These are phyloP conservation scores for Salvia hispanica DNA, from an alignment of 257 asterid species.

Conservation along the genomic window DNA sequence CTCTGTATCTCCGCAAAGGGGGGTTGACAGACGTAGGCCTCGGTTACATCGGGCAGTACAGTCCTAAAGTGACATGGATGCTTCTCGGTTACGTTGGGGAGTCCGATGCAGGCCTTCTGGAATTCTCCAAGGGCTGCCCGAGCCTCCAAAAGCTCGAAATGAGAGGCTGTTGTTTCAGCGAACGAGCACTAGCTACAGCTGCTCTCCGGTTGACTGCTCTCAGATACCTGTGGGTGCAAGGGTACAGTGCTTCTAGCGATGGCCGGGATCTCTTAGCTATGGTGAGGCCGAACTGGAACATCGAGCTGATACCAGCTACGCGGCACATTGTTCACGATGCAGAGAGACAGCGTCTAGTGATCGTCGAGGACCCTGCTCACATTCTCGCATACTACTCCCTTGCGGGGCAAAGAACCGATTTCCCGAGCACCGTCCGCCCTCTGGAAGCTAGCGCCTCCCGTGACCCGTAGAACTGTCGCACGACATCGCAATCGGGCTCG, in stretches of 20 bases:
- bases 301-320: slow-evolving; percentile 73
- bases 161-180: slow-evolving; percentile 84
- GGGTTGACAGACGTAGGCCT: slow-evolving; percentile 78
- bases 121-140: slow-evolving; percentile 82
- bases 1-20: slow-evolving; percentile 74
- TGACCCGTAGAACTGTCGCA: neutral
- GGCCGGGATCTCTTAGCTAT: slow-evolving; percentile 53
- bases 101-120: slow-evolving; percentile 71
- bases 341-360: slow-evolving; percentile 22
- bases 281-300: slow-evolving; percentile 77
- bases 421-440: slow-evolving; percentile 57
- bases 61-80: slow-evolving; percentile 83
- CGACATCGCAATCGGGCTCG: neutral
- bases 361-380: slow-evolving; percentile 71
- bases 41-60: slow-evolving; percentile 63
- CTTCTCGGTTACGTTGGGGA: slow-evolving; percentile 80
- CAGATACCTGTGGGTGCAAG: slow-evolving; percentile 88
- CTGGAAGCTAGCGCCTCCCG: slow-evolving; percentile 32
- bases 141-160: slow-evolving; percentile 73
- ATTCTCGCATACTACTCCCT: slow-evolving; percentile 87
- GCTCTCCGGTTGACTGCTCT: slow-evolving; percentile 51
- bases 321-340: slow-evolving; percentile 32
- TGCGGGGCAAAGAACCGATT: slow-evolving; percentile 81
- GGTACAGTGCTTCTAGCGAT: slow-evolving; percentile 50
- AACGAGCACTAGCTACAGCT: slow-evolving; percentile 62